Conservation (phyloP, 192 early-diverging fungal genomes). For the Coemansia sp. region DNA sequence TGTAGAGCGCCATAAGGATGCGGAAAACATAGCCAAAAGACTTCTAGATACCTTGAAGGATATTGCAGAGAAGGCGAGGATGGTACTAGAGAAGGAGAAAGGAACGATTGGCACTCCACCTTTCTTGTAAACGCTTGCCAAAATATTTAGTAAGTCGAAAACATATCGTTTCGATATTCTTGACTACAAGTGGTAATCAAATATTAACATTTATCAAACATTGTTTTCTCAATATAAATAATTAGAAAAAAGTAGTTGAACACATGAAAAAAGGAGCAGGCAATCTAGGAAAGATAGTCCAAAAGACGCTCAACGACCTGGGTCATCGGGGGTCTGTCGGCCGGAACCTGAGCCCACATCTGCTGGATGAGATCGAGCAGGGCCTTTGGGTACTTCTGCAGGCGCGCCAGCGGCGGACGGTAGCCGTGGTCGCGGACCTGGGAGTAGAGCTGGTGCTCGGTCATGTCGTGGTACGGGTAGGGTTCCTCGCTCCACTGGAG, state of each 20-base stretch:
- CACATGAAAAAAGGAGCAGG: not conserved
- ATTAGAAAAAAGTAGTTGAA: too few species aligned
- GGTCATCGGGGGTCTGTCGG: slow-evolving; percentile 66
- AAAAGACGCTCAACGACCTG: slow-evolving; percentile 71
- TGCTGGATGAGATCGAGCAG: slow-evolving; percentile 65
- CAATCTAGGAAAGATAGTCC: slow-evolving; percentile 59
- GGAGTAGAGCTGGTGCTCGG: slow-evolving; percentile 63
- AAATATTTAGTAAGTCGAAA: too few species aligned
- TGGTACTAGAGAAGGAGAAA: too few species aligned
- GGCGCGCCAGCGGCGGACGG: slow-evolving; percentile 59
- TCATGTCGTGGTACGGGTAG: slow-evolving; percentile 70
- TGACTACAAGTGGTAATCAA: too few species aligned
- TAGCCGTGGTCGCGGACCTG: slow-evolving; percentile 63
- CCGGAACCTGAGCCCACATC: slow-evolving; percentile 72
- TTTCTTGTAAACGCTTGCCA: too few species aligned
- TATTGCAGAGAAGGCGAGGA: too few species aligned
- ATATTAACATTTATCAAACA: too few species aligned
- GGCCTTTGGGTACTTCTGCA: slow-evolving; percentile 62
- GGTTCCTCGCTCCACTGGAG: slow-evolving; percentile 70
- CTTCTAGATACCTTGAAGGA: too few species aligned
- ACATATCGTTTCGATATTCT: too few species aligned
- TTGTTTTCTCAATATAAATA: too few species aligned
- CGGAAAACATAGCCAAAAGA: not conserved
- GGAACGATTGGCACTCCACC: too few species aligned
- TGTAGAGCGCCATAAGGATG: not conserved